Base-by-base conservation (phyloP, 352 stramenopile species). In the Phytophthora sojae region DNA sequence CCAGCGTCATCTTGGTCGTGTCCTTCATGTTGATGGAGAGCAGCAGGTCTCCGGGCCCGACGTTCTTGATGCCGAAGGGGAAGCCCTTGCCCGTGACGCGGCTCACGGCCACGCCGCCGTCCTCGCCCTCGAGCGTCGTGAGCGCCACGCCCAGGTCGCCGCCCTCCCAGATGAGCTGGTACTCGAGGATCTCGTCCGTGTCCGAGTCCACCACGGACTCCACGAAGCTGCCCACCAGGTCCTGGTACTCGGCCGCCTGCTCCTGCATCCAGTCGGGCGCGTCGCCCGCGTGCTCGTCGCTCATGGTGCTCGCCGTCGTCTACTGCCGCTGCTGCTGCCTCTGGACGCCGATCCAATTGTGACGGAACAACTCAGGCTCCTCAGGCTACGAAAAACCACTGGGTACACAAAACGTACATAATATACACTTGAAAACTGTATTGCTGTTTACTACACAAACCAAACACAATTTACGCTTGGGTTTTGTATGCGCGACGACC, bases 131-230 rank as follows among this genome's bases (percentile, higher is more conserved):
- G 35, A 92, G 66, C 37, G 86, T 90, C 62, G 89, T 96, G 60
- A 96, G 86, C 51, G 89, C 89, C 23, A 96, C 86, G 55, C 89
- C 89, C 63, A 96, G 65, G 67, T 96, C 89, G 35, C 89, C 89
- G 37, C 89, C 89, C 62, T 96, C 89, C 89, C 89, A 96, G 71
- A 96, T 96, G 60, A 96, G 81, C 71, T 96, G 89, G 78, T 96
- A 96, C 77, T 96, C 89, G 64, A 93, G 73, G 73, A 94, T 90
- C 65, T 95, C 86, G 67, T 96, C 89, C 61, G 87, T 95, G 51
- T 93, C 85, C 55, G 80, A 81, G 69, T 95, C 87, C 58, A 92
- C 82, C 11, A 95, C 87, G 19, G 87, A 95, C 65, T 94, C 87
- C 23, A 95, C 87, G 67, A 96, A 96, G 77, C 83, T 93, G 37